Evolutionary conservation across 306 rosid species (phyloP), one percentile per base, ranked within the genome.

Genomic region (Leucaena leucocephala): DNA sequence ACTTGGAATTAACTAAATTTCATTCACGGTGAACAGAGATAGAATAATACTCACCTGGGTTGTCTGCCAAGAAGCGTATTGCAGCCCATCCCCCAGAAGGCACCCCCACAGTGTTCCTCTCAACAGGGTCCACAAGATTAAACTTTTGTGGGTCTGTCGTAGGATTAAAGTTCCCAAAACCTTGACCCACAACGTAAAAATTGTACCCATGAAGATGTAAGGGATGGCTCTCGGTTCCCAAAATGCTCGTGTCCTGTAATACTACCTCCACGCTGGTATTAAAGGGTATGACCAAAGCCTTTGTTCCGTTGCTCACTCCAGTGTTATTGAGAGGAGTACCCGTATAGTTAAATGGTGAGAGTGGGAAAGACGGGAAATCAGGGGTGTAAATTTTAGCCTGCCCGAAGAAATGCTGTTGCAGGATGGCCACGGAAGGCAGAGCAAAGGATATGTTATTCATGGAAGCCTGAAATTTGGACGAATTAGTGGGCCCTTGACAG

Each of bases 51-150:
- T 77, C 34, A 86, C 96, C 96, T 42, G 97, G 97, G 62, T 92
- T 92, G 55, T 92, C 96, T 16, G 97, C 88, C 1, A 89, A 84
- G 66, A 92, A 90, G 0, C 97, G 85, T 22, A 92, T 80, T 0
- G 93, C 97, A 42, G 80, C 91, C 97, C 97, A 92, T 81, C 97
- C 96, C 27, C 90, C 89, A 33, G 97, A 74, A 8, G 97, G 97
- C 11, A 92, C 91, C 36, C 84, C 87, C 52, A 86, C 54, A 4
- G 96, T 90, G 86, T 92, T 92, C 84, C 96, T 86, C 78, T 89
- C 91, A 22, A 84, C 90, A 0, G 96, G 96, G 70, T 90, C 93
- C 68, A 87, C 79, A 57, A 92, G 82, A 72, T 92, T 92, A 70
- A 82, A 92, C 4, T 82, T 89, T 1, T 76, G 10, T 14, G 87